A percentile compares a stretch with the other conserved stretches of the same genome.
Conservation (phyloP, 306 rosid genomes). For the cucumber (Cucumis sativus) region Cucumber_9930_V3 NC_026655.2:15403501-15404000, state of each 20-base stretch:
- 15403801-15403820: too few species aligned
- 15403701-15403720: neutral
- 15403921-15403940: too few species aligned
- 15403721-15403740: neutral
- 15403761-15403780: neutral
- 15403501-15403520: neutral
- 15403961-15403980: too few species aligned
- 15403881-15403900: too few species aligned
- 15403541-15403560: neutral
- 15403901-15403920: too few species aligned
- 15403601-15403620: neutral
- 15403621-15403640: neutral
- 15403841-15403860: too few species aligned
- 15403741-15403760: neutral
- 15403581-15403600: neutral
- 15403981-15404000: too few species aligned
- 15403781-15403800: neutral
- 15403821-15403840: too few species aligned
- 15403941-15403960: too few species aligned
- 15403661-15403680: neutral
- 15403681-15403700: neutral
- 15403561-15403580: neutral
- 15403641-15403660: neutral
- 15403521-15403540: neutral
- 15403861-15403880: too few species aligned